Conservation (phyloP, 2,329 filamentous ascomycete genomes). For the Pseudocercospora fijiensis region DNA sequence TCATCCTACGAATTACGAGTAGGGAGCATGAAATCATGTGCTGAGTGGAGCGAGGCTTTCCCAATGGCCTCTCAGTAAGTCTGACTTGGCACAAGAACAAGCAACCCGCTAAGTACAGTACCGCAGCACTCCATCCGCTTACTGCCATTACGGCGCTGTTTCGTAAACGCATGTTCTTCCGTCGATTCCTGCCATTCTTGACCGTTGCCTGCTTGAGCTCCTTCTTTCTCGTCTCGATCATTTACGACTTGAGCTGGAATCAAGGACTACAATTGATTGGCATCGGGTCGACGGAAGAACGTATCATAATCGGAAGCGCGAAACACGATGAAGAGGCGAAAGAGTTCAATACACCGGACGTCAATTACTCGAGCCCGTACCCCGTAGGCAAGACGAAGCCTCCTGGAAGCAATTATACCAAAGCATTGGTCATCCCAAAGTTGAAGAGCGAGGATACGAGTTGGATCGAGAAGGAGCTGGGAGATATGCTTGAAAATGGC, state of each 20-base stretch:
- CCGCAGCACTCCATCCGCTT: neutral
- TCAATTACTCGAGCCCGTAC: slow-evolving; percentile 28
- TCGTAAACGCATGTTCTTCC: slow-evolving; percentile 33
- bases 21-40: neutral
- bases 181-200: slow-evolving; percentile 29
- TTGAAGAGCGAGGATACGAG: slow-evolving; percentile 52
- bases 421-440: slow-evolving; percentile 55
- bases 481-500: slow-evolving; percentile 40
- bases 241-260: slow-evolving; percentile 42
- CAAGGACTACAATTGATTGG: slow-evolving; percentile 44
- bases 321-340: slow-evolving; percentile 29
- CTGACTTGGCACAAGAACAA: neutral
- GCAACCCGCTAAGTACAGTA: neutral
- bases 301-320: slow-evolving; percentile 22
- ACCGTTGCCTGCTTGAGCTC: slow-evolving; percentile 29
- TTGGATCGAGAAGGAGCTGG: slow-evolving; percentile 57
- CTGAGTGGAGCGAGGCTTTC: slow-evolving; percentile 2
- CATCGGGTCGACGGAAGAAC: slow-evolving; percentile 36
- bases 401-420: slow-evolving; percentile 53
- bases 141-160: slow-evolving; percentile 27
- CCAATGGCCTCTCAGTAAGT: neutral
- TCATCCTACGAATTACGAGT: neutral
- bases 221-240: slow-evolving; percentile 39
- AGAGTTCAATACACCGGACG: neutral
- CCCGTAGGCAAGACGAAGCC: slow-evolving; percentile 43